Evolutionary conservation across 1,139 yeast genomes (phyloP).

Genomic region (Sugiyamaella pinicola): DNA sequence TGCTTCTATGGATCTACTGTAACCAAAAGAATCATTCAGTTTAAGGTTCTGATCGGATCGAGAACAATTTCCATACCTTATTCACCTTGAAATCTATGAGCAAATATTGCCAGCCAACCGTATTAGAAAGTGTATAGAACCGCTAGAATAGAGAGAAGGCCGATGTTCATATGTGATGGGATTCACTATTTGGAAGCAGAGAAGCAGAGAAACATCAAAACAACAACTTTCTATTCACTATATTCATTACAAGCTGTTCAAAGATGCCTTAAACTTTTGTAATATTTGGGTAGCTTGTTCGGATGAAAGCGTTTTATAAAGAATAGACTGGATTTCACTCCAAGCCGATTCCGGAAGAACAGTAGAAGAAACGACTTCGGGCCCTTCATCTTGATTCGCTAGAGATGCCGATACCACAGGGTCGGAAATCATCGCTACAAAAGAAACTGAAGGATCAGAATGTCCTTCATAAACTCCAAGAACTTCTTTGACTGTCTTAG

Average conservation of each 20-base stretch:
- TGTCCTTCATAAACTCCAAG: constrained; percentile 3
- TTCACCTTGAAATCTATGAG: too few relatives aligned
- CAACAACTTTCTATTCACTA: not conserved
- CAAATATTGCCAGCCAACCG: too few relatives aligned
- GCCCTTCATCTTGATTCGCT: not conserved
- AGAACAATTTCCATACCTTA: too few relatives aligned
- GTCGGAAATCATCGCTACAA: constrained; percentile 19
- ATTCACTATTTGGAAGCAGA: too few relatives aligned
- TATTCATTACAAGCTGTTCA: not conserved
- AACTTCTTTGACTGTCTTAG: constrained; percentile 24
- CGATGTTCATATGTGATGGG: too few relatives aligned
- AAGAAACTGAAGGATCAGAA: constrained; percentile 11
- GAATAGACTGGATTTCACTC: constrained; percentile 17
- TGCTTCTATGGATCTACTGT: too few relatives aligned
- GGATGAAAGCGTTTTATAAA: constrained; percentile 12
- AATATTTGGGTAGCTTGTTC: constrained; percentile 24
- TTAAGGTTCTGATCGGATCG: too few relatives aligned
- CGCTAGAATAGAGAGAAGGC: too few relatives aligned
- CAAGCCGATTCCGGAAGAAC: constrained; percentile 17
- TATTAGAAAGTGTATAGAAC: too few relatives aligned
- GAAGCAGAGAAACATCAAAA: too few relatives aligned
- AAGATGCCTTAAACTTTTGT: constrained; percentile 19
- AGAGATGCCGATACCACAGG: too few relatives aligned
- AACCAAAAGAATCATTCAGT: too few relatives aligned
- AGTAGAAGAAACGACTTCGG: constrained; percentile 18